These are phyloP conservation scores for Candida stauntonica DNA, from an alignment of 805 yeast species.

Conservation along the genomic window DNA sequence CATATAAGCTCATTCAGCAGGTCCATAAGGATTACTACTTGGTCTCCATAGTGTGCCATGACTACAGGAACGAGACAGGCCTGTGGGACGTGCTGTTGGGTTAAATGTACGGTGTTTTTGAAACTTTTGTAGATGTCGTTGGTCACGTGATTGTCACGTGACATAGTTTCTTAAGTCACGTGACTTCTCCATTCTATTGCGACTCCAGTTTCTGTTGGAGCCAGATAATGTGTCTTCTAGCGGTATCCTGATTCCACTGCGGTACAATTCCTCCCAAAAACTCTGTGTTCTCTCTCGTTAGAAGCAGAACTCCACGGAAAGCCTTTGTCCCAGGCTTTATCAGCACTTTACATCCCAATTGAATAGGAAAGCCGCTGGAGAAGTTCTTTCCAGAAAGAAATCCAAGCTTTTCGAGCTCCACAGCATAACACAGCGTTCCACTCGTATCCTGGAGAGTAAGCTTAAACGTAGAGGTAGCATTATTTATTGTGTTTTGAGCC, in stretches of 20 bases:
- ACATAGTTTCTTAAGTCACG: no score
- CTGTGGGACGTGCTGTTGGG: conserved; percentile 63
- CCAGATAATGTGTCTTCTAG: conserved; percentile 28
- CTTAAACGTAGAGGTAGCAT: conserved; percentile 37
- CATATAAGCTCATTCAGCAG: conserved; percentile 57
- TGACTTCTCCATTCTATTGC: no score
- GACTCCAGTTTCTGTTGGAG: conserved; percentile 16
- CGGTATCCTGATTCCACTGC: conserved; percentile 35
- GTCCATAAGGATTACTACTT: conserved; percentile 63
- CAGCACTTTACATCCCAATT: conserved; percentile 55
- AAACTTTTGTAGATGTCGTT: neutral
- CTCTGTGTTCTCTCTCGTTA: conserved; percentile 27
- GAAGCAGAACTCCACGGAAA: conserved; percentile 41
- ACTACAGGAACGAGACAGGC: conserved; percentile 65
- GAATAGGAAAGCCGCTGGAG: conserved; percentile 33
- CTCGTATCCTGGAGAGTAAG: conserved; percentile 51
- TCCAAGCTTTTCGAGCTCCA: conserved; percentile 49
- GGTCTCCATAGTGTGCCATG: conserved; percentile 86
- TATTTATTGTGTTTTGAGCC: conserved; percentile 10
- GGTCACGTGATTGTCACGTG: no score
- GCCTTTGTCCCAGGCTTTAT: conserved; percentile 44
- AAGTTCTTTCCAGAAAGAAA: conserved; percentile 35
- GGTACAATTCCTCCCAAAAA: conserved; percentile 37
- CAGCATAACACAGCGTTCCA: conserved; percentile 51
- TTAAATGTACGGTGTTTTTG: conserved; percentile 4